A percentile compares a stretch with the other conserved stretches of the same genome.
Conservation (phyloP, 768 basidiomycete genomes). For the Leucocoprinus birnbaumii region DNA sequence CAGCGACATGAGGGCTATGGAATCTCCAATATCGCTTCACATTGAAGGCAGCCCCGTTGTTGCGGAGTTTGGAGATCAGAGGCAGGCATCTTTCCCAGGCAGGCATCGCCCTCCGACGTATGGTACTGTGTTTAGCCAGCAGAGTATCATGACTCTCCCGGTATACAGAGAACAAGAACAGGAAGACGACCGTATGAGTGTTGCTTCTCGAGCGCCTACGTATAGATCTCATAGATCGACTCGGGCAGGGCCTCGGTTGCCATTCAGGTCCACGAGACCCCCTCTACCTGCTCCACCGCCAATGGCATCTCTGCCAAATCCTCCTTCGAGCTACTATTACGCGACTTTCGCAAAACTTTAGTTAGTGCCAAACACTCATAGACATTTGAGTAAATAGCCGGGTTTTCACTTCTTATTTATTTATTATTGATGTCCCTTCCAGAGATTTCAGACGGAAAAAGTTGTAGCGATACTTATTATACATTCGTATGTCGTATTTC, state of each 20-base stretch:
- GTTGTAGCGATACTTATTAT: no score
- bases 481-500: no score
- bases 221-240: slow-evolving; percentile 1
- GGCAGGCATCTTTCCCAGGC: neutral
- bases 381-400: no score
- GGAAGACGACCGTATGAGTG: slow-evolving; percentile 7
- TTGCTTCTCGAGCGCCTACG: slow-evolving; percentile 4
- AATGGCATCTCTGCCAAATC: neutral
- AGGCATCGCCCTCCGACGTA: neutral
- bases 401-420: no score
- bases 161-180: slow-evolving; percentile 1
- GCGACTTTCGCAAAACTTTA: neutral
- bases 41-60: neutral
- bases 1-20: slow-evolving; percentile 2
- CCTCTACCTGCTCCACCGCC: slow-evolving; percentile 4
- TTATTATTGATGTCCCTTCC: no score
- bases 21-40: neutral
- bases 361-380: no score
- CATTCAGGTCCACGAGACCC: neutral
- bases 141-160: slow-evolving; percentile 6
- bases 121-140: neutral
- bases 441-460: no score
- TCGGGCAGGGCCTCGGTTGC: neutral
- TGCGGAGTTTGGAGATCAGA: neutral
- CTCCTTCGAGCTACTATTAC: no score